phyloP scores from a whole-genome alignment of 495 filamentous ascomycete species.

The Penicillium soppii region DNA sequence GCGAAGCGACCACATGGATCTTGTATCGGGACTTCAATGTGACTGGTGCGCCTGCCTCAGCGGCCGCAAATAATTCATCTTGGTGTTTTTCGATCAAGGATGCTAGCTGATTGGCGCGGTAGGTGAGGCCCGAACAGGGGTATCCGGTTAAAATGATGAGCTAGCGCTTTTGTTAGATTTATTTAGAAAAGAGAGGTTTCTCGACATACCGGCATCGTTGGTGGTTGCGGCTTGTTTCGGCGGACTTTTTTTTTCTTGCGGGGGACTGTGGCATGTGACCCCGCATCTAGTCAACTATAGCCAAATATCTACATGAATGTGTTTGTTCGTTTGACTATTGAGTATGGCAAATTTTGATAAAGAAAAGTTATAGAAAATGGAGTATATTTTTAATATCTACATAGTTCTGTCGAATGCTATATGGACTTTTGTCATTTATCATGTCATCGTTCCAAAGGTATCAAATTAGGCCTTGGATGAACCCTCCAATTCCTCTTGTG shows the following conservation, averaged over 20 bases:
- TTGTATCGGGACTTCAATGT: slow-evolving; percentile 52
- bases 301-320: too few relatives aligned
- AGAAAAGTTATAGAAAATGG: background rate
- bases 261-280: slow-evolving; percentile 37
- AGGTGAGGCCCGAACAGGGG: slow-evolving; percentile 89
- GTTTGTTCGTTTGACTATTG: too few relatives aligned
- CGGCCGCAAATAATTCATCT: slow-evolving; percentile 54
- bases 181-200: background rate
- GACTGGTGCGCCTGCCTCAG: slow-evolving; percentile 30
- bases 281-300: background rate
- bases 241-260: slow-evolving; percentile 21
- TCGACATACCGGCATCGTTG: slow-evolving; percentile 35
- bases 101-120: slow-evolving; percentile 77
- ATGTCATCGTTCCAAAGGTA: slow-evolving; percentile 23
- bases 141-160: slow-evolving; percentile 91
- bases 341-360: background rate
- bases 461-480: slow-evolving; percentile 17
- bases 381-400: slow-evolving; percentile 4
- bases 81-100: slow-evolving; percentile 41
- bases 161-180: slow-evolving; percentile 41
- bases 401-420: too few relatives aligned
- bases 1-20: slow-evolving; percentile 59
- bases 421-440: slow-evolving; percentile 11
- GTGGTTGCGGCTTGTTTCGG: slow-evolving; percentile 9
- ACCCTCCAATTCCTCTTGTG: slow-evolving; percentile 26